Evolutionary conservation across 176 grass and related monocot species (phyloP), one percentile per base, ranked within the genome.

Genomic region (Calamus simplicifolius): DNA sequence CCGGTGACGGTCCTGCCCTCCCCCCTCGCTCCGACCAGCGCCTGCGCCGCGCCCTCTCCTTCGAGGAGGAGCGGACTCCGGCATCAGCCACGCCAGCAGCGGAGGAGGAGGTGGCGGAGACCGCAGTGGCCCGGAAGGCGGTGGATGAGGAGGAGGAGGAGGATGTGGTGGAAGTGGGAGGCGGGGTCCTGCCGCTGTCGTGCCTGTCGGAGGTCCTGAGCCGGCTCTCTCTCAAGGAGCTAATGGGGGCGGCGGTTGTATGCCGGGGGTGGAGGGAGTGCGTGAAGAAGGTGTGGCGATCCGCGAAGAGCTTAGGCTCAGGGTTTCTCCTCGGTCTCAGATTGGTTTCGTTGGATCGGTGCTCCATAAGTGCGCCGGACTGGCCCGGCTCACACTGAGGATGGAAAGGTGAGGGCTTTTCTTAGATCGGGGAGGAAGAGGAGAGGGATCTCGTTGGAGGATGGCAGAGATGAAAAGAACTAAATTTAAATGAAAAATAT

Each of bases 341-440:
- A 78, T 88, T 21, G 49, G 64, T 4, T 69, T 74, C 73, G 64
- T 90, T 54, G 80, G 66, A 57, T 83, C 84, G 12, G 60, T 97
- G 61, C 73, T 82, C 5, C 50, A 80, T 3, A 80, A 73, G 10
- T 97, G 87, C 59, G 61, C 71, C 1, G 69, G 73, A 19, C 66
- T 97, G 16, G 19, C 64, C 5, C 69, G 58, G 29, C 77, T 91
- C 60, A 78, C 68, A 28, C 78, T 97, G 61, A 72, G 27, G 5
- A 92, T 92, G 81, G 72, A 91, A 72, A 92, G 87, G 93, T 97
- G 69, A 85, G 77, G 38, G 21, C 27, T 70, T 13, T 35, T 43
- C 35, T 43, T 43, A 43, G 35, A 43, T 43, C 35, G 35, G 35
- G 35, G 10, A 2, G 35, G 10, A 43, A 43, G 35, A 43, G 35